Conservation (phyloP, 164 flowering plant species). For the Vitis rotundifolia region DNA sequence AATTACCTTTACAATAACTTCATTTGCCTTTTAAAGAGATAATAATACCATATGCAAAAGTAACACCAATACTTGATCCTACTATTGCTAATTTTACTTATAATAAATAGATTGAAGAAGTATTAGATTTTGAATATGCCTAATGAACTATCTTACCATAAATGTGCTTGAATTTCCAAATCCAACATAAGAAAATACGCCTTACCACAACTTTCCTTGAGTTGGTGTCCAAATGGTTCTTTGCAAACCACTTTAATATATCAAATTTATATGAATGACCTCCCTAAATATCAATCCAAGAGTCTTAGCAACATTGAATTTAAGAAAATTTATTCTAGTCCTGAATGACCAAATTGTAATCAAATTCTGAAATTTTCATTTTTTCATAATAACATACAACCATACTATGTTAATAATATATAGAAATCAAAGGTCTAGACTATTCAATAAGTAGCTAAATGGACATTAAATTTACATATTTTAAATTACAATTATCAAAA, state of each 20-base stretch:
- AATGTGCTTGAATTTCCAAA: neutral
- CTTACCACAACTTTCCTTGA: slow-evolving; percentile 91
- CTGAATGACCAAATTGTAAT: neutral
- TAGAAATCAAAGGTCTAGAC: too few species aligned
- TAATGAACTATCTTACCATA: neutral
- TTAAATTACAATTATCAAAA: too few species aligned
- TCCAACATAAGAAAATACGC: neutral
- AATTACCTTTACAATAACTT: slow-evolving; percentile 64
- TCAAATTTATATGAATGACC: slow-evolving; percentile 35
- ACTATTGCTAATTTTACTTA: slow-evolving; percentile 90
- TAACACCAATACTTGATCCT: slow-evolving; percentile 90
- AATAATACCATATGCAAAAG: slow-evolving; percentile 82
- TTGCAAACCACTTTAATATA: slow-evolving; percentile 63
- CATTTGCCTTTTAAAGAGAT: slow-evolving; percentile 64
- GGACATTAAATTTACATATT: too few species aligned
- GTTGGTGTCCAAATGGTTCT: slow-evolving; percentile 51
- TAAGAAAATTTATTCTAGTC: neutral
- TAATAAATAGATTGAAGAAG: slow-evolving; percentile 3
- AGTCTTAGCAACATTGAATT: slow-evolving; percentile 10
- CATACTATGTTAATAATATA: too few species aligned
- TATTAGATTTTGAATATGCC: neutral
- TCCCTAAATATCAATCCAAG: slow-evolving; percentile 42
- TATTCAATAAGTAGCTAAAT: too few species aligned
- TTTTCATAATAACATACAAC: too few species aligned
- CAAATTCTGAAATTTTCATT: too few species aligned